Evolutionary conservation across 139 green algal genomes (phyloP).

Genomic region (Desmodesmus armatus): DNA sequence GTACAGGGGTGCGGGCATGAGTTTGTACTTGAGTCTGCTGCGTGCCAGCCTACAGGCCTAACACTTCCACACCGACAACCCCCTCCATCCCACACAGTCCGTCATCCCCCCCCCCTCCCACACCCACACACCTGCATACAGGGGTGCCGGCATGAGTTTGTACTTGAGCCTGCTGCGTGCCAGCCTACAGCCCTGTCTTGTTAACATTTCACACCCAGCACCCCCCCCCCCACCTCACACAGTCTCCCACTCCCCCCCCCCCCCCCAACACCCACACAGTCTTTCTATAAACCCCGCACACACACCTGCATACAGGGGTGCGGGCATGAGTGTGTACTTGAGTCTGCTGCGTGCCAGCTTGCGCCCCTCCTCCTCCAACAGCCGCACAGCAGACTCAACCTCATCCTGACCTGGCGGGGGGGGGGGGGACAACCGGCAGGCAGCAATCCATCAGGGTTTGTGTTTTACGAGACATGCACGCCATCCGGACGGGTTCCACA

Average conservation of each 20-base stretch:
- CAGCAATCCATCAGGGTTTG: not conserved
- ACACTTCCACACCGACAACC: constrained; percentile 72
- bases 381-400: constrained; percentile 67
- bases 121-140: not conserved
- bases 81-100: too few species aligned
- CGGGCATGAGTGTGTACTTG: constrained; percentile 62
- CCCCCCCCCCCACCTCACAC: too few species aligned
- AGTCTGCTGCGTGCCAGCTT: constrained; percentile 49
- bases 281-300: not conserved
- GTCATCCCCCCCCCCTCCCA: not conserved
- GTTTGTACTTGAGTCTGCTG: constrained; percentile 50
- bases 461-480: not conserved
- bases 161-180: constrained; percentile 49
- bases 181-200: not conserved
- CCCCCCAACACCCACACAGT: too few species aligned
- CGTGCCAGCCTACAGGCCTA: constrained; percentile 56
- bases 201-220: not conserved
- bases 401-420: constrained; percentile 79
- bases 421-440: too few species aligned
- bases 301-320: constrained; percentile 77
- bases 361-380: constrained; percentile 75
- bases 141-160: constrained; percentile 37
- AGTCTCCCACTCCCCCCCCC: too few species aligned
- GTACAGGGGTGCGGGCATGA: constrained; percentile 80
- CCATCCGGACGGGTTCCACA: too few species aligned